Conservation (phyloP, 208 protist genomes). For the Leishmania amazonensis region DNA sequence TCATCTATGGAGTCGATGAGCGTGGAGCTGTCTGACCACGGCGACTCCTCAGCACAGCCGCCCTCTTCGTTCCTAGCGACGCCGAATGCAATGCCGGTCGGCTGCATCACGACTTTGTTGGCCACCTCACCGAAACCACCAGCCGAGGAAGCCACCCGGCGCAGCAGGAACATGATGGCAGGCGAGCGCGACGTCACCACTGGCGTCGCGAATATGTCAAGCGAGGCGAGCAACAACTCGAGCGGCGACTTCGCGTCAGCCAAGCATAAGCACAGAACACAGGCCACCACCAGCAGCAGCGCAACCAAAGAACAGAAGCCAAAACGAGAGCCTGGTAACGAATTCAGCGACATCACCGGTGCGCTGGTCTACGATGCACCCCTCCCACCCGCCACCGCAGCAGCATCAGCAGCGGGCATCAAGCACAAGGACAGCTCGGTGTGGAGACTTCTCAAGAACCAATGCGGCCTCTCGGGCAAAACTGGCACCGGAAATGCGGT, state of each 20-base stretch:
- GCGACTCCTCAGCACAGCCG: neutral
- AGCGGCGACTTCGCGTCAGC: neutral
- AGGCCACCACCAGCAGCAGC: neutral
- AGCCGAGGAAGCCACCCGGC: neutral
- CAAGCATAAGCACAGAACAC: neutral
- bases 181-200: neutral
- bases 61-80: neutral
- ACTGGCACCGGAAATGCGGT: neutral
- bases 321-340: neutral
- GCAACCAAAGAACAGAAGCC: neutral
- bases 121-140: neutral
- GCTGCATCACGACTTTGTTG: conserved; percentile 16
- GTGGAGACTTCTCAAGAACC: conserved; percentile 20
- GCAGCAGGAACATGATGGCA: neutral
- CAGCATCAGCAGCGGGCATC: neutral
- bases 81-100: conserved; percentile 10
- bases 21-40: neutral
- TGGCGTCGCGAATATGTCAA: neutral
- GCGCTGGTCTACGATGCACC: neutral
- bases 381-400: neutral
- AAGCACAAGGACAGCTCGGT: conserved; percentile 9
- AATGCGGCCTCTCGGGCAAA: neutral
- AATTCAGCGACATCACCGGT: conserved; percentile 23
- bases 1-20: neutral
- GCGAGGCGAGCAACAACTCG: neutral